These are phyloP conservation scores for Pseudoscleropodium purum DNA, from an alignment of 225 moss, liverwort and hornwort species.

Conservation along the genomic window DNA sequence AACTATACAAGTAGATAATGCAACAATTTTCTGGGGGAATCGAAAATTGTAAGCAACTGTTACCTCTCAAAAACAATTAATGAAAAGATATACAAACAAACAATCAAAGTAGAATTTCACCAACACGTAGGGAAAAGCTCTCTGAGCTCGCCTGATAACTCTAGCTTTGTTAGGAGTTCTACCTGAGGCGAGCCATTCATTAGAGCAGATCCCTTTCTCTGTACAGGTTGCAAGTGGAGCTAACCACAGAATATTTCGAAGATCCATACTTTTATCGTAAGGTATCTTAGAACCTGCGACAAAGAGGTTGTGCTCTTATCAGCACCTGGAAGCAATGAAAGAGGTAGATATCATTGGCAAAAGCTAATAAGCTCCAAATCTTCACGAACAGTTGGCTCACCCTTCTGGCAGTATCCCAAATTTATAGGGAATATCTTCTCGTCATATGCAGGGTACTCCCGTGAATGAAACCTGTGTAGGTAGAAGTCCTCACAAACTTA, in stretches of 20 bases:
- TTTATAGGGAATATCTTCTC: conserved; percentile 62
- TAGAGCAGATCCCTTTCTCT: conserved; percentile 44
- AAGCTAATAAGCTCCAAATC: not conserved
- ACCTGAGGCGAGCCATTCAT: conserved; percentile 87
- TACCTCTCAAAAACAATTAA: not conserved
- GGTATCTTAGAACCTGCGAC: conserved; percentile 57
- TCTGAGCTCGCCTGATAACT: not conserved
- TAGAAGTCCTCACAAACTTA: not conserved
- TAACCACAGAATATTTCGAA: conserved; percentile 84
- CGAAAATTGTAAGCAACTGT: not conserved
- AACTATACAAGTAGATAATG: not conserved
- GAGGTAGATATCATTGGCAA: not conserved
- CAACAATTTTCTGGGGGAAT: not conserved
- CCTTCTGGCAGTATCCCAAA: conserved; percentile 85
- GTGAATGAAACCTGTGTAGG: conserved; percentile 70
- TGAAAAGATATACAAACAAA: not conserved
- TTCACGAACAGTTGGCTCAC: conserved; percentile 6
- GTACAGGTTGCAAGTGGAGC: conserved; percentile 79
- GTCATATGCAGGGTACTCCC: conserved; percentile 74
- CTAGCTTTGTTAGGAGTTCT: not conserved
- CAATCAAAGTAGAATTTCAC: not conserved
- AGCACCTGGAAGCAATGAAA: not conserved
- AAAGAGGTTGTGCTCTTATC: not conserved
- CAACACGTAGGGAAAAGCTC: not conserved
- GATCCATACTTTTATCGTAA: conserved; percentile 66